Base-by-base conservation (phyloP, 768 basidiomycete species). In the Lactifluus echinatus region DNA sequence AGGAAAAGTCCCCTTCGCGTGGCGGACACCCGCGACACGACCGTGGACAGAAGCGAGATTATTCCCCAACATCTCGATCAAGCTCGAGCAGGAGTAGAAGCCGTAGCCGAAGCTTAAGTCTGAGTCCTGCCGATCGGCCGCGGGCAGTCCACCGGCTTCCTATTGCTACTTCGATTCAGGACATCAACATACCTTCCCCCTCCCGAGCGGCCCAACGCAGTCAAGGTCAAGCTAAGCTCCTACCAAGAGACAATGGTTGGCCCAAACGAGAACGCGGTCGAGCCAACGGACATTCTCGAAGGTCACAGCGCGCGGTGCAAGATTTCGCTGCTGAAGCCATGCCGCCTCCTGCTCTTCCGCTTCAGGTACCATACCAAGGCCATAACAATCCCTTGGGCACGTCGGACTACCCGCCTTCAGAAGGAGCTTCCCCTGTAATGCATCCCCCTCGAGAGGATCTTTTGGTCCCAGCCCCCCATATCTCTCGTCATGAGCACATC, bases 71-170 rank as follows among this genome's bases (percentile, higher is more conserved):
- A 7, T 77, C 81, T 6, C 66, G 67, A 29, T 84, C 83, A 6
- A 82, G 79, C 53, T 72, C 73, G 26, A 83, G 80, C 59, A 75
- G 75, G 47, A 80, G 78, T 55, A 75, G 81, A 59, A 85, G 83
- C 64, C 67, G 68, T 17, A 72, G 71, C 47, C 67, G 68, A 21
- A 71, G 68, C 29, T 64, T 63, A 31, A 69, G 66, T 42, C 26
- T 42, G 56, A 87, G 84, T 64, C 83, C 80, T 17, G 70, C 68
- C 31, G 73, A 76, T 24, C 76, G 75, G 33, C 72, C 78, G 36
- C 79, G 76, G 55, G 71, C 83, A 11, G 75, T 85, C 39, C 85
- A 88, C 66, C 79, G 85, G 37, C 73, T 88, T 21, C 86, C 88
- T 34, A 57, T 73, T 15, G 68, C 76, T 14, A 75, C 72, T 19